Percentiles rank a stretch among this genome's conserved stretches.
Conservation (phyloP, 2,329 filamentous ascomycete genomes). For the Hypoxylon sp. region DNA sequence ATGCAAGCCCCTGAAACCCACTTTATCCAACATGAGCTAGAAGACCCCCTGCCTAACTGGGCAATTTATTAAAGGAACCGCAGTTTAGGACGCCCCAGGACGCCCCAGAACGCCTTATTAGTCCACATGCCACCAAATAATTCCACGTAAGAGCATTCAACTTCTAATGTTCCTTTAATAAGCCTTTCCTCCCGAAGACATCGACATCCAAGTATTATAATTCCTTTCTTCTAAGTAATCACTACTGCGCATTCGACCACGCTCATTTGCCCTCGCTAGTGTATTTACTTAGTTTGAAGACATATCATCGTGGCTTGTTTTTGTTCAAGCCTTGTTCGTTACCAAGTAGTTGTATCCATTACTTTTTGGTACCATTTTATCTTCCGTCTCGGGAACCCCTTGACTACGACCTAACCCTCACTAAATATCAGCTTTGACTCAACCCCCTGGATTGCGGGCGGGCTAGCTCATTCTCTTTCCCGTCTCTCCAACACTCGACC, state of each 20-base stretch:
- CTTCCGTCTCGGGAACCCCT: conserved; percentile 36
- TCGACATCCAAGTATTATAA: conserved; percentile 19
- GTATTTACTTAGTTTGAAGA: conserved; percentile 26
- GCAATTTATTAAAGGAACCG: conserved; percentile 45
- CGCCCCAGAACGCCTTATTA: conserved; percentile 26
- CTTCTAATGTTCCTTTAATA: conserved; percentile 19
- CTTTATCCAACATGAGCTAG: conserved; percentile 37
- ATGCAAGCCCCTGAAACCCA: conserved; percentile 44
- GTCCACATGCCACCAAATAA: conserved; percentile 40
- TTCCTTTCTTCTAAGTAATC: conserved; percentile 22
- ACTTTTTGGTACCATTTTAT: conserved; percentile 14
- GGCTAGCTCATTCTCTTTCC: conserved; percentile 6
- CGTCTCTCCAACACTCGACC: conserved; percentile 19
- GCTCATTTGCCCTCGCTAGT: conserved; percentile 20
- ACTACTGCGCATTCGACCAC: conserved; percentile 15
- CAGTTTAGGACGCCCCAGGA: conserved; percentile 26
- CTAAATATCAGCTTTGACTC: conserved; percentile 9
- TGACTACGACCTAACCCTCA: conserved; percentile 19
- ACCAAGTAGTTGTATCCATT: conserved; percentile 7
- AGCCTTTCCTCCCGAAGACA: conserved; percentile 22
- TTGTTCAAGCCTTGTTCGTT: conserved; percentile 9
- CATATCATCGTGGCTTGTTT: conserved; percentile 8
- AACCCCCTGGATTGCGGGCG: conserved; percentile 10
- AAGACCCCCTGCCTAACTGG: conserved; percentile 33
- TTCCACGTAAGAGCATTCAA: conserved; percentile 19